phyloP scores from a whole-genome alignment of 2,329 filamentous ascomycete genomes.

The Cladosporium austrohemisphaericum region DNA sequence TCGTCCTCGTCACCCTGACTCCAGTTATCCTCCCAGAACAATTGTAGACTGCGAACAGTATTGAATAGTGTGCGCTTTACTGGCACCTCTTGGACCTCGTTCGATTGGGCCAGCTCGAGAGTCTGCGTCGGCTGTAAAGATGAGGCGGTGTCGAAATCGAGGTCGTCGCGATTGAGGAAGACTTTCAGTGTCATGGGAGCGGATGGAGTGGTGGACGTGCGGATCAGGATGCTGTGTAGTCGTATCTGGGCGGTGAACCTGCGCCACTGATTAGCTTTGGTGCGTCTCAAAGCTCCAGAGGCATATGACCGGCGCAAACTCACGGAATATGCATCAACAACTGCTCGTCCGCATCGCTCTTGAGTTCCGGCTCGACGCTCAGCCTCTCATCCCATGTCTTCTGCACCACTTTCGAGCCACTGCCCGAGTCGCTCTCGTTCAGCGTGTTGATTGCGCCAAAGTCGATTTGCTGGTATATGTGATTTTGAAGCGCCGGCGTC shows the following conservation, averaged over 20 bases:
- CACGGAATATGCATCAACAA: conserved; percentile 89
- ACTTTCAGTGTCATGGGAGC: conserved; percentile 82
- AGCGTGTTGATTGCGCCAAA: conserved; percentile 81
- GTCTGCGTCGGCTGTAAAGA: conserved; percentile 63
- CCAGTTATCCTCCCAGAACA: conserved; percentile 94
- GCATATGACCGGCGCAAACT: no score
- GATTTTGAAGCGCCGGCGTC: conserved; percentile 83
- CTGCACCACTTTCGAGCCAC: conserved; percentile 71
- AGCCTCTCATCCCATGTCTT: conserved; percentile 90
- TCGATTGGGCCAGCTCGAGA: conserved; percentile 71
- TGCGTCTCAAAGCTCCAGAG: no score
- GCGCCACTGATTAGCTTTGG: no score
- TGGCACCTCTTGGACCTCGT: conserved; percentile 80
- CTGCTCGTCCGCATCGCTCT: conserved; percentile 87
- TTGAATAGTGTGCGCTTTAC: conserved; percentile 87
- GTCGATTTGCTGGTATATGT: conserved; percentile 87
- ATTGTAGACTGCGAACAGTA: conserved; percentile 71
- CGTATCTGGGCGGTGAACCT: conserved; percentile 94
- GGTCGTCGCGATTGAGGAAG: conserved; percentile 78
- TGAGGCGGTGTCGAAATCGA: conserved; percentile 78
- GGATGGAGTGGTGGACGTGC: conserved; percentile 65
- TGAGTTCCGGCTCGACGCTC: conserved; percentile 66
- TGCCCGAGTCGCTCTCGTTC: conserved; percentile 69
- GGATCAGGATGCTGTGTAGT: conserved; percentile 82
- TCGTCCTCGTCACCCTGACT: conserved; percentile 70